These are phyloP conservation scores for Aleurites moluccanus DNA, from an alignment of 441 rosid species.

Conservation along the genomic window DNA sequence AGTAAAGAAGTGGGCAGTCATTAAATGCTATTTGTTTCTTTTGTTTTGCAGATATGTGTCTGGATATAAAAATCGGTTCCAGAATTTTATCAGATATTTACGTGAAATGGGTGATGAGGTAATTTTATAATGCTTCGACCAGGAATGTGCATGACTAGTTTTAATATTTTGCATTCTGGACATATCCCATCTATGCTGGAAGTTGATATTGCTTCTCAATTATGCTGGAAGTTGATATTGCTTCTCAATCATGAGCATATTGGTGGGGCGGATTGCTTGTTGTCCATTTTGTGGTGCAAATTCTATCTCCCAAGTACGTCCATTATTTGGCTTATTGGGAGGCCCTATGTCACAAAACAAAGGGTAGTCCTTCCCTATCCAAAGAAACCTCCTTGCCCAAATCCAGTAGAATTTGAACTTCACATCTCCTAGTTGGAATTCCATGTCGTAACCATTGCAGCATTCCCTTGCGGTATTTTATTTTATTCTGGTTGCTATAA, in stretches of 20 bases:
- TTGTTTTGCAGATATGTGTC: constrained; percentile 79
- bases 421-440: neutral
- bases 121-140: constrained; percentile 14
- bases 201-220: neutral
- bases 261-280: neutral
- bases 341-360: neutral
- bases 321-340: neutral
- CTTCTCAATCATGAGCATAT: neutral
- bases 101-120: constrained; percentile 99
- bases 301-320: neutral
- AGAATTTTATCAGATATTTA: constrained; percentile 86
- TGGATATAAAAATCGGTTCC: constrained; percentile 94
- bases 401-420: neutral
- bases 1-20: constrained; percentile 5
- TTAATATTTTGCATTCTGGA: neutral
- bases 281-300: too few species aligned
- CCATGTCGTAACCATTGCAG: neutral
- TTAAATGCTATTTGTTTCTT: constrained; percentile 20
- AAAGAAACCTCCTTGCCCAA: neutral
- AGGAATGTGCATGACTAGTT: neutral
- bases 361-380: neutral
- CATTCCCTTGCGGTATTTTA: neutral
- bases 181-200: neutral
- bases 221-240: neutral
- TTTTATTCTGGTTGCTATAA: neutral